These are phyloP conservation scores for Chaetoscypha palmicola DNA, from an alignment of 2,329 filamentous ascomycete genomes.

Conservation along the genomic window DNA sequence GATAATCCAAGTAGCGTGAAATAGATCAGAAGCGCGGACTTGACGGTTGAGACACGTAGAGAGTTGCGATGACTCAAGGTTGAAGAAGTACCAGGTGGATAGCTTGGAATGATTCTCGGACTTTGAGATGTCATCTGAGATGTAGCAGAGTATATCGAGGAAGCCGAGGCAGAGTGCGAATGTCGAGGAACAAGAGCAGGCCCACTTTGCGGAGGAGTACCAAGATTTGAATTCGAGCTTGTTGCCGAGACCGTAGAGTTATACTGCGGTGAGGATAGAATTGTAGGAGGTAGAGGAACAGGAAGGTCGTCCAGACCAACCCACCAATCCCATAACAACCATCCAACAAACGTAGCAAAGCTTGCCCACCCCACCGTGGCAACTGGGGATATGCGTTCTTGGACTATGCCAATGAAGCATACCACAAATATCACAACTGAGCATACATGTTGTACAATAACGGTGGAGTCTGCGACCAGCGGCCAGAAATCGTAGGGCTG, in stretches of 20 bases:
- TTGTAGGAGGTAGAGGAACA: slow-evolving; percentile 13
- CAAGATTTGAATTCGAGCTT: slow-evolving; percentile 26
- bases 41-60: slow-evolving; percentile 70
- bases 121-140: slow-evolving; percentile 13
- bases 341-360: slow-evolving; percentile 75
- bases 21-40: slow-evolving; percentile 89
- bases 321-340: slow-evolving; percentile 91
- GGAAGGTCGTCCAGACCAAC: slow-evolving; percentile 59
- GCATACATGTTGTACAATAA: slow-evolving; percentile 95
- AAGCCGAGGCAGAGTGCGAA: slow-evolving; percentile 47
- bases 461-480: slow-evolving; percentile 85
- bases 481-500: slow-evolving; percentile 98
- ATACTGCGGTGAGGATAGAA: slow-evolving; percentile 24
- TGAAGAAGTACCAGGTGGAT: slow-evolving; percentile 25
- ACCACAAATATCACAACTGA: slow-evolving; percentile 92
- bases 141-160: slow-evolving; percentile 44
- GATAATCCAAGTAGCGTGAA: slow-evolving; percentile 85
- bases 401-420: slow-evolving; percentile 85
- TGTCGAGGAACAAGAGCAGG: slow-evolving; percentile 27
- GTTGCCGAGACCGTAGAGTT: slow-evolving; percentile 26
- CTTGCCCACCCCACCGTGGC: slow-evolving; percentile 81
- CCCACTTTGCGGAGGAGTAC: neutral
- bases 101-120: slow-evolving; percentile 22
- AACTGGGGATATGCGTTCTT: slow-evolving; percentile 82
- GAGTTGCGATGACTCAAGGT: slow-evolving; percentile 39